Conservation (phyloP, 2,329 filamentous ascomycete species). For the Trichoderma aggressivum region DNA sequence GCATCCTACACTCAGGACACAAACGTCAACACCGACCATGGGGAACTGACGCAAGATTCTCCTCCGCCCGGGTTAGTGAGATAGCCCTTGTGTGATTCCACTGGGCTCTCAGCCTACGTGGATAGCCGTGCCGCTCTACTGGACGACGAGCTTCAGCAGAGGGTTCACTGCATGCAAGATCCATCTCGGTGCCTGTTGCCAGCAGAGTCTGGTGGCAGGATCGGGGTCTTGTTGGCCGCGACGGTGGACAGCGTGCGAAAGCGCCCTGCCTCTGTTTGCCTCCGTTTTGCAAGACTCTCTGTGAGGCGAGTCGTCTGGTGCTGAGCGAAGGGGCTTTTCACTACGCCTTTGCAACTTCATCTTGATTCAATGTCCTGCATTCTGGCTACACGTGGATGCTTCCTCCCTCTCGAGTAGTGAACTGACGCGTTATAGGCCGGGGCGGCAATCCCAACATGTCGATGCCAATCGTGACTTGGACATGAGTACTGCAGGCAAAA, state of each 20-base stretch:
- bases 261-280: not conserved
- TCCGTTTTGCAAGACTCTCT: not conserved
- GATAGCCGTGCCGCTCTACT: slow-evolving; percentile 1
- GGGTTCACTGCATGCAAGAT: not conserved
- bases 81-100: not conserved
- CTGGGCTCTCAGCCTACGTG: not conserved
- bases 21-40: not conserved
- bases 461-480: not conserved
- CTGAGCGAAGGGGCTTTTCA: not conserved
- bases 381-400: not conserved
- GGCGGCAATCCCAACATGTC: not conserved
- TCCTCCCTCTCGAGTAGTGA: too few relatives aligned
- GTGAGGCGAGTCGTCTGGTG: not conserved
- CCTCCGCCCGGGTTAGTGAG: not conserved
- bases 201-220: not conserved
- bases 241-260: not conserved
- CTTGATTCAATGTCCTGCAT: not conserved
- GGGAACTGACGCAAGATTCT: not conserved
- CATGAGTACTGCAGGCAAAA: not conserved
- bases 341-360: not conserved
- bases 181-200: not conserved
- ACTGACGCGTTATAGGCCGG: not conserved
- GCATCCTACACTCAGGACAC: not conserved
- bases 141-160: not conserved
- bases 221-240: not conserved